These are phyloP conservation scores for Mrakia frigida DNA, from an alignment of 768 basidiomycete species.

Conservation along the genomic window DNA sequence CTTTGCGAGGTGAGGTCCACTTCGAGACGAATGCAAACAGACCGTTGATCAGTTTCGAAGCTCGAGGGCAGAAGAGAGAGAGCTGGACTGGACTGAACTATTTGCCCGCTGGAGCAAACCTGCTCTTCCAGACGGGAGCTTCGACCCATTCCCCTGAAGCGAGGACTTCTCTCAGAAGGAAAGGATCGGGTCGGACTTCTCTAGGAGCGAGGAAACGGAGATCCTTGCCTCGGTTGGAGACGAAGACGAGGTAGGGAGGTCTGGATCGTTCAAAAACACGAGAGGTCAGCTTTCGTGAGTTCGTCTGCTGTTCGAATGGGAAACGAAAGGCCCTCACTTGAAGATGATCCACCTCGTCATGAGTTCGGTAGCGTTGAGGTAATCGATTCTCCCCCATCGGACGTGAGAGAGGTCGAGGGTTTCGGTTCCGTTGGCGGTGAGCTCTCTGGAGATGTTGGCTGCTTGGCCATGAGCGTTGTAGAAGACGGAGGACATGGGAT, in stretches of 20 bases:
- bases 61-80: not conserved
- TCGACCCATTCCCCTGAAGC: conserved; percentile 25
- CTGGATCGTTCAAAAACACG: not conserved
- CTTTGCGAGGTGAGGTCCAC: conserved; percentile 10
- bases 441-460: conserved; percentile 6
- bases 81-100: not conserved
- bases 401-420: conserved; percentile 29
- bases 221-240: conserved; percentile 23
- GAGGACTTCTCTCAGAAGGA: conserved; percentile 22
- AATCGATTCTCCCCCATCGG: conserved; percentile 27
- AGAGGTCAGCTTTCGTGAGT: not conserved
- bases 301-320: not conserved
- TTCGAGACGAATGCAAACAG: not conserved
- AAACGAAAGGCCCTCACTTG: conserved; percentile 19
- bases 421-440: conserved; percentile 16
- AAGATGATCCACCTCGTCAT: conserved; percentile 29
- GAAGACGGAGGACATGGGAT: conserved; percentile 23
- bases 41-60: too few relatives aligned
- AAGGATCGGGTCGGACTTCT: conserved; percentile 19
- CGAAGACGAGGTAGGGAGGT: conserved; percentile 33
- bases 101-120: conserved; percentile 16
- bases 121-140: conserved; percentile 21
- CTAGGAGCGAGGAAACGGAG: conserved; percentile 31
- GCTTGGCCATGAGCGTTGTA: conserved; percentile 25
- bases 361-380: conserved; percentile 24